Base-by-base conservation (phyloP, 2,329 filamentous ascomycete species). In the Pyrenochaeta sp. region DNA sequence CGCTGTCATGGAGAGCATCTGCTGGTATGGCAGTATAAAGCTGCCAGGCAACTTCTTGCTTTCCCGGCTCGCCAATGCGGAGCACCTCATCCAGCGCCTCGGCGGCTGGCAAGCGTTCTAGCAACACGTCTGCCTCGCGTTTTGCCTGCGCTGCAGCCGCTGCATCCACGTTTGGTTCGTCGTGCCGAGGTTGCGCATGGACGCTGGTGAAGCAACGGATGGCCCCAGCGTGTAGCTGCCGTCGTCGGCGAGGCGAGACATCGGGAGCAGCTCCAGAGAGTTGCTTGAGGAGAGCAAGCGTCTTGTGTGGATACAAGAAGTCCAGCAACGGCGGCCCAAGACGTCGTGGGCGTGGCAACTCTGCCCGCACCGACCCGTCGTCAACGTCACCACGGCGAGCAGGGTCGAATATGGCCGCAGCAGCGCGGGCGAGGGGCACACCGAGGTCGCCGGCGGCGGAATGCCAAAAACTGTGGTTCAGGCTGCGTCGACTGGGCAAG, bases 381-480 rank as follows among this genome's bases (percentile, higher is more conserved):
- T 51, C 47, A 23, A 36, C 24, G 46, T 56, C 54, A 51, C 44
- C 50, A 47, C 20, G 37, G 18, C n/a, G n/a, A n/a, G 35, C 13
- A 31, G 28, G 37, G 29, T 52, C 41, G 38, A 41, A 14, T 28
- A 38, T 37, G 8, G 42, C 35, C 14, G 57, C 38, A 8, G 61
- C 40, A 10, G 46, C 53, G 61, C 58, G 65, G 58, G 63, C 71
- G 9, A 61, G 51, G 11, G 68, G 60, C 26, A 75, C 60, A 35
- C 70, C 67, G 54, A 77, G 72, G 57, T 76, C 72, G 71, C 67
- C 72, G 50, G 77, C 77, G 53, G 75, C 77, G 67, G 83, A 79
- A 51, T 73, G 75, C 81, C 81, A 82, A 59, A 84, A 82, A 18
- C 73, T 65, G 37, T 77, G 78, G 67, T 81, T 79, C 28, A 83